Conservation (phyloP, 768 basidiomycete species). For the Coprinopsis marcescibilis region DNA sequence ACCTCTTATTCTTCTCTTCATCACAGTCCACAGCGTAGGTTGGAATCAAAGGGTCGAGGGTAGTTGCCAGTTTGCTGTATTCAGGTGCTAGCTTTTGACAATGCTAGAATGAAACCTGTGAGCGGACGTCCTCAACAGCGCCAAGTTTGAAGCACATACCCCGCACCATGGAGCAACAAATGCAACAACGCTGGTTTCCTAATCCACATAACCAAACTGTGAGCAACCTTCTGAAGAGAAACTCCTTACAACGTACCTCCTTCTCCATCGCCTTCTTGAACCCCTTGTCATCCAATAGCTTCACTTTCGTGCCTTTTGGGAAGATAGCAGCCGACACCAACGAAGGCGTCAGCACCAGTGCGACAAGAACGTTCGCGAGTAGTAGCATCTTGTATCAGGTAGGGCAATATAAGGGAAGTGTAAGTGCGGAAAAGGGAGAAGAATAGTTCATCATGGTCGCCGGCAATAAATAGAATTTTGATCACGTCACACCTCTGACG, state of each 20-base stretch:
- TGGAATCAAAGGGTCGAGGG: conserved; percentile 76
- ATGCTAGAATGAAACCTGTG: conserved; percentile 63
- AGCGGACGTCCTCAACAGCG: background rate
- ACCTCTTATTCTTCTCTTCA: conserved; percentile 66
- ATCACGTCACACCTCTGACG: too few species aligned
- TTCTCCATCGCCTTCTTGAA: conserved; percentile 70
- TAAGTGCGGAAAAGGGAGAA: background rate
- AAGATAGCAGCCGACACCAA: conserved; percentile 47
- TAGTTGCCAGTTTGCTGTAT: conserved; percentile 74
- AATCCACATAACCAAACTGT: background rate
- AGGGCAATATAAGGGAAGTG: background rate
- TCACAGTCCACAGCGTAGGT: conserved; percentile 95
- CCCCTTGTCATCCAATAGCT: conserved; percentile 63
- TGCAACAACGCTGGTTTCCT: conserved; percentile 78
- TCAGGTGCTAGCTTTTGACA: conserved; percentile 85
- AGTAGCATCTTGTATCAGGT: conserved; percentile 18
- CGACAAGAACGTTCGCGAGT: conserved; percentile 31
- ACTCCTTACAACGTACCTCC: conserved; percentile 47
- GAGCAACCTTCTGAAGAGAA: background rate
- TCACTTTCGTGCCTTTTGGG: conserved; percentile 49
- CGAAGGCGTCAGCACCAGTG: conserved; percentile 37
- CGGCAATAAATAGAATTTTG: conserved; percentile 5
- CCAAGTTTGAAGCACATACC: conserved; percentile 36
- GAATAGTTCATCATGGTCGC: background rate
- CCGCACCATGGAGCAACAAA: conserved; percentile 97